Base-by-base conservation (phyloP, 306 rosid genomes). In the Quercus variabilis region DNA sequence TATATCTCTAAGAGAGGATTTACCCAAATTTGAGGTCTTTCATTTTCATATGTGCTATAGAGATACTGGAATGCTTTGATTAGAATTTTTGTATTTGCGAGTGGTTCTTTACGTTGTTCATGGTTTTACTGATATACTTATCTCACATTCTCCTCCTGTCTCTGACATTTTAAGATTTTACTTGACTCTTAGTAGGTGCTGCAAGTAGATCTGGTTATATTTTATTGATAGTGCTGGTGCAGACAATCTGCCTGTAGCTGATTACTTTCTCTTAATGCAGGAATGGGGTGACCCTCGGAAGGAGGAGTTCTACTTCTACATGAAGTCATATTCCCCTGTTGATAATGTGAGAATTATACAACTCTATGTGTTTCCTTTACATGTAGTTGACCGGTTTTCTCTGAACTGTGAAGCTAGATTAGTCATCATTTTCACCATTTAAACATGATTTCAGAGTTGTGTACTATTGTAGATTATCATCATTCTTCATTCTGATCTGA, bases 201-300 rank as follows among this genome's bases (percentile, higher is more conserved):
- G 54, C 54, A 49, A 10, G 54, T 49, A 3, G 54, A 49, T 49
- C 54, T 49, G 54, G 15, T 49, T 49, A 11, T 12, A 49, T 49
- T 49, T 49, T 49, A 12, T 49, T 49, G 4, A 12, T 12, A 49
- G 54, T 49, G 17, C 54, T 49, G 54, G 17, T 49, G 54, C 4
- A 49, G 54, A 18, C 51, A 31, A 35, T 35, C 33, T 38, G 10
- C 43, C 19, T 72, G 1, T 46, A 63, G 43, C 71, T 59, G 38
- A 59, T 76, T 73, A 74, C 73, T 18, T 83, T 77, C 38, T 85
- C 74, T 82, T 79, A 72, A 23, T 85, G 87, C 92, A 94, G 98
- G 97, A 94, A 84, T 94, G 98, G 98, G 98, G 98, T 74, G 98
- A 94, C 75, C 98, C 97, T 18, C 87, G 95, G 81, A 88, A 88